phyloP scores from a whole-genome alignment of 2,329 filamentous ascomycete species.

The Colletotrichum cuscutae region DNA sequence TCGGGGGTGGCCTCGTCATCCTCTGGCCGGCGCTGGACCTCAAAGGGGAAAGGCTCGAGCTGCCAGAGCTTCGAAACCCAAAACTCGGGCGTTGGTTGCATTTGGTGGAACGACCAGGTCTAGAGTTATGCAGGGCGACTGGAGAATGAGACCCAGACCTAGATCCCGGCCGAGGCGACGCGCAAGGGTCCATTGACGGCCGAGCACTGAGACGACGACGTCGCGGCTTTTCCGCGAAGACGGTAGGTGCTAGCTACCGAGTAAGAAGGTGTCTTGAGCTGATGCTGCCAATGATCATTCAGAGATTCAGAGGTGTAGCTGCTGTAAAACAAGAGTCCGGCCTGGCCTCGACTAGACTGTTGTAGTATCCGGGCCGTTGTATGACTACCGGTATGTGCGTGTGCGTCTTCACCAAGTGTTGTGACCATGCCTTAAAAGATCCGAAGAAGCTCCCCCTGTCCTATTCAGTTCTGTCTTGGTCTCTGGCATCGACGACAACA shows the following conservation, averaged over 20 bases:
- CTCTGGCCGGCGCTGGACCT: slow-evolving; percentile 20
- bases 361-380: background rate
- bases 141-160: slow-evolving; percentile 8
- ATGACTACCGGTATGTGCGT: background rate
- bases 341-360: background rate
- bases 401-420: background rate
- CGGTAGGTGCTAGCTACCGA: background rate
- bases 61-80: slow-evolving; percentile 34
- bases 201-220: slow-evolving; percentile 20
- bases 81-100: slow-evolving; percentile 32
- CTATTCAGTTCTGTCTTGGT: background rate
- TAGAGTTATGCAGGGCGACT: slow-evolving; percentile 28
- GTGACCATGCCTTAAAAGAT: background rate
- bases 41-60: slow-evolving; percentile 28
- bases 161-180: slow-evolving; percentile 24
- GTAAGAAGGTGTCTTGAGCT: background rate
- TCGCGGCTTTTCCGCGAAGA: slow-evolving; percentile 14
- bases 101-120: slow-evolving; percentile 33
- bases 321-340: background rate
- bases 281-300: background rate
- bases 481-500: background rate
- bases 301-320: background rate
- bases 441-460: background rate
- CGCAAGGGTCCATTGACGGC: slow-evolving; percentile 28
- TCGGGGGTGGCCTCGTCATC: slow-evolving; percentile 31